phyloP scores from a whole-genome alignment of 2,329 filamentous ascomycete genomes.

The Graphilbum fragrans region DNA sequence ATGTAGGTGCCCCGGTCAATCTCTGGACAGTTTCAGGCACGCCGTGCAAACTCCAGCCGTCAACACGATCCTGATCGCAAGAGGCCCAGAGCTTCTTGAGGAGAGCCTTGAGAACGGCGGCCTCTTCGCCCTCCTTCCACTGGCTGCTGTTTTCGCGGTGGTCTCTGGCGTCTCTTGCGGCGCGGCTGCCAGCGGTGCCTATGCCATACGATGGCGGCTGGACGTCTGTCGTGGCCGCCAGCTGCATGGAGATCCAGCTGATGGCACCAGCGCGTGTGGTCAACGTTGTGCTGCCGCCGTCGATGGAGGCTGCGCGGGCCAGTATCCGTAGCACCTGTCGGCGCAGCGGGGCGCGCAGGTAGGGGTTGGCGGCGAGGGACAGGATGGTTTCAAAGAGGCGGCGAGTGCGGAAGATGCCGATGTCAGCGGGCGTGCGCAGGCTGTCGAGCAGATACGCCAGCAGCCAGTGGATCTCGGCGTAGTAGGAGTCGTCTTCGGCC shows the following conservation, averaged over 20 bases:
- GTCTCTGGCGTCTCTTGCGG: background rate
- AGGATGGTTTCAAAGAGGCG: slow-evolving; percentile 66
- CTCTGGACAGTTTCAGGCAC: slow-evolving; percentile 7
- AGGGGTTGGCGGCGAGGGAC: slow-evolving; percentile 54
- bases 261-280: slow-evolving; percentile 64
- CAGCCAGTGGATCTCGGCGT: slow-evolving; percentile 64
- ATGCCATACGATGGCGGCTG: background rate
- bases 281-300: slow-evolving; percentile 66
- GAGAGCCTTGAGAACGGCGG: slow-evolving; percentile 37
- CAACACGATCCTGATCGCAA: slow-evolving; percentile 54
- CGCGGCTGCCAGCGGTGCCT: background rate
- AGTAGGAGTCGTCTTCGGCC: slow-evolving; percentile 59
- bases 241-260: slow-evolving; percentile 55
- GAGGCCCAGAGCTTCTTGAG: slow-evolving; percentile 48
- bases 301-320: slow-evolving; percentile 53
- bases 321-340: slow-evolving; percentile 50
- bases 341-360: slow-evolving; percentile 45
- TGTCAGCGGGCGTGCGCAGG: slow-evolving; percentile 45
- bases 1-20: background rate
- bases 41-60: slow-evolving; percentile 51
- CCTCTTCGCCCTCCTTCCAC: slow-evolving; percentile 4
- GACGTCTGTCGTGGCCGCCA: background rate
- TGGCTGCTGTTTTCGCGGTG: background rate
- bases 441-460: slow-evolving; percentile 58
- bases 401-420: slow-evolving; percentile 47